Percentiles rank a stretch among this genome's conserved stretches.
These are phyloP conservation scores for Larix kaempferi DNA, from an alignment of 75 land plant genomes.

Conservation along the genomic window DNA sequence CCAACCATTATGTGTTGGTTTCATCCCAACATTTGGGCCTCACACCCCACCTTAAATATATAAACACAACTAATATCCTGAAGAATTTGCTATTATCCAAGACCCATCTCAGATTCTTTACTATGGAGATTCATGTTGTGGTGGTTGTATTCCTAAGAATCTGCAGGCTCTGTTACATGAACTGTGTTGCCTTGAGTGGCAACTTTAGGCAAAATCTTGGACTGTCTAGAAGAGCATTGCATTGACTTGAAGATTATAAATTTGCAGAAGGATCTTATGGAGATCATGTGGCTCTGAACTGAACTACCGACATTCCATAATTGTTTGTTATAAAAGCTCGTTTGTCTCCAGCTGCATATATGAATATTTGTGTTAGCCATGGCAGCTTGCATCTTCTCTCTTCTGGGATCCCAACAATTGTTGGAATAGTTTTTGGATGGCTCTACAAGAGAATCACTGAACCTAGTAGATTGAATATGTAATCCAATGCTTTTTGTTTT, in stretches of 20 bases:
- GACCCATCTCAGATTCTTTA: not conserved
- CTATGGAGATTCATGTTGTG: not conserved
- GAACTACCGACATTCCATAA: not conserved
- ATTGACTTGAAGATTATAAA: not conserved
- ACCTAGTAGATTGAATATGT: not conserved
- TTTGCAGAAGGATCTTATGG: conserved; percentile 1
- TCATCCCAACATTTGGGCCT: conserved; percentile 88
- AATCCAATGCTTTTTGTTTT: not conserved
- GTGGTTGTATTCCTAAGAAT: not conserved
- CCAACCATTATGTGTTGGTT: conserved; percentile 63
- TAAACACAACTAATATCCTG: conserved; percentile 58
- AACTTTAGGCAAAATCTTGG: too few relatives aligned
- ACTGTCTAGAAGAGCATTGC: too few relatives aligned
- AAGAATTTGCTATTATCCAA: conserved; percentile 56
- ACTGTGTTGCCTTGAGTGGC: not conserved
- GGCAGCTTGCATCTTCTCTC: not conserved
- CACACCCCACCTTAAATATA: conserved; percentile 54
- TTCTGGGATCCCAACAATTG: not conserved
- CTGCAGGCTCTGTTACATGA: not conserved
- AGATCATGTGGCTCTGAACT: not conserved
- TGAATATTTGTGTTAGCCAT: not conserved
- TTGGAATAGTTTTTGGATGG: not conserved
- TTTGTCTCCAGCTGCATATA: not conserved
- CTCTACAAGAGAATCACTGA: not conserved
- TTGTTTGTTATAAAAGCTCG: not conserved